Evolutionary conservation across 2,329 filamentous ascomycete genomes (phyloP).

Genomic region (Penicillium sp.): DNA sequence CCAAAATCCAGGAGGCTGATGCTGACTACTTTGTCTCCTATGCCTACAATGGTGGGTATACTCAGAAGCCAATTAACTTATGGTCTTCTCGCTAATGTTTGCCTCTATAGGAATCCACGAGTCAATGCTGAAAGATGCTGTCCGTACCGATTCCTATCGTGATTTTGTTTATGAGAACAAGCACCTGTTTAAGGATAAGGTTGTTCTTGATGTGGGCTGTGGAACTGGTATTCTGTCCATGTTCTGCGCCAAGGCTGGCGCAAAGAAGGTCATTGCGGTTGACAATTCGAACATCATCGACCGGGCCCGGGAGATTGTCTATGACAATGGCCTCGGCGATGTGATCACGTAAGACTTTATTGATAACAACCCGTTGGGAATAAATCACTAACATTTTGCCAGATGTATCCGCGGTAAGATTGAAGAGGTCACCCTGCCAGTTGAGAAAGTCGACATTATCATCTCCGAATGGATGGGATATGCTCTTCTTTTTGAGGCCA

Average conservation of each 20-base stretch:
- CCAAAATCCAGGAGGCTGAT: constrained; percentile 52
- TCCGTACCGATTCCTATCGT: constrained; percentile 86
- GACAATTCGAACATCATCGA: constrained; percentile 89
- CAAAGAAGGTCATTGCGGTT: constrained; percentile 80
- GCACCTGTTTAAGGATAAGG: constrained; percentile 77
- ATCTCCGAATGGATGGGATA: constrained; percentile 99
- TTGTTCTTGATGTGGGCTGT: constrained; percentile 87
- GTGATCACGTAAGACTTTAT: constrained; percentile 60
- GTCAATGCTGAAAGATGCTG: constrained; percentile 86
- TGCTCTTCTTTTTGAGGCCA: constrained; percentile 86
- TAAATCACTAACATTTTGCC: constrained; percentile 10
- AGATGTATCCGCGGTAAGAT: constrained; percentile 76
- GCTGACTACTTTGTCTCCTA: constrained; percentile 64
- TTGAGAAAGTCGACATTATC: constrained; percentile 84
- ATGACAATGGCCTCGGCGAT: constrained; percentile 70
- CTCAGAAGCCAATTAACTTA: too few relatives aligned
- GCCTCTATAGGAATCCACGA: constrained; percentile 74
- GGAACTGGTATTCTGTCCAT: constrained; percentile 83
- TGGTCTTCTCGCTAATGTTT: constrained; percentile 8
- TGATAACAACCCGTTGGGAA: neutral
- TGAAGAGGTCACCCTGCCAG: constrained; percentile 77
- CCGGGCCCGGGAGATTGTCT: constrained; percentile 80
- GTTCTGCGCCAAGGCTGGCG: constrained; percentile 90
- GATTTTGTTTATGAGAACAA: constrained; percentile 96
- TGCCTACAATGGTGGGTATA: constrained; percentile 61